Conservation (phyloP, 2,329 filamentous ascomycete genomes). For the Pezicula radicicola region DNA sequence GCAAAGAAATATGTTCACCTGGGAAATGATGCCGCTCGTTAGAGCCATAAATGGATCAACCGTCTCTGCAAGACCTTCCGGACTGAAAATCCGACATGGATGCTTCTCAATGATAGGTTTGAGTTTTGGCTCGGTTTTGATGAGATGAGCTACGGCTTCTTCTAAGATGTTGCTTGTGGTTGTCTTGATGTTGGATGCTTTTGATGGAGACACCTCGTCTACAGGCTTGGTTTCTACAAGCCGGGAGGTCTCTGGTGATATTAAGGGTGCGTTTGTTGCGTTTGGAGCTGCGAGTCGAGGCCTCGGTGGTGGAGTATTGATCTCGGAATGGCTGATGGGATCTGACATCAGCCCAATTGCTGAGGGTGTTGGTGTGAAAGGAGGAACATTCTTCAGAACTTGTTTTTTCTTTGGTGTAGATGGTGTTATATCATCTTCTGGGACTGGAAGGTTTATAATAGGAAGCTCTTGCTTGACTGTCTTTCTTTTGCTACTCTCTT, state of each 20-base stretch:
- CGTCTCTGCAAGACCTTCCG: constrained; percentile 76
- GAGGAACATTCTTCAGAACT: constrained; percentile 22
- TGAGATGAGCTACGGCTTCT: constrained; percentile 71
- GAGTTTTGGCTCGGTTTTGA: constrained; percentile 70
- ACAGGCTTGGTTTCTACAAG: constrained; percentile 52
- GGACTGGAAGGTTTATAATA: neutral
- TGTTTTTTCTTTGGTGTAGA: constrained; percentile 25
- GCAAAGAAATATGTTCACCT: too few relatives aligned
- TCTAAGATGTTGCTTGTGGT: constrained; percentile 73
- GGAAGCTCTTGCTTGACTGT: constrained; percentile 12
- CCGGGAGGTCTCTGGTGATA: constrained; percentile 69
- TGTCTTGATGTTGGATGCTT: constrained; percentile 16
- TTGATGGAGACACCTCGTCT: constrained; percentile 57
- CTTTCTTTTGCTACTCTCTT: constrained; percentile 23
- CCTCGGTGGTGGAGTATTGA: constrained; percentile 18
- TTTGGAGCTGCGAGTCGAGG: constrained; percentile 59
- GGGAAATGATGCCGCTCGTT: constrained; percentile 85
- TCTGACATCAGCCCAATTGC: constrained; percentile 43
- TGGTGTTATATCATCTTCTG: constrained; percentile 6
- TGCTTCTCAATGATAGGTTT: constrained; percentile 70
- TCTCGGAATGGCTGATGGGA: constrained; percentile 37
- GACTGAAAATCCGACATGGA: constrained; percentile 75
- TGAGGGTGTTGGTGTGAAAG: constrained; percentile 45
- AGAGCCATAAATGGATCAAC: constrained; percentile 87
- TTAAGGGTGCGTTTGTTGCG: constrained; percentile 64